Conservation (phyloP, 2,329 filamentous ascomycete genomes). For the Tetracladium maxilliforme region DNA sequence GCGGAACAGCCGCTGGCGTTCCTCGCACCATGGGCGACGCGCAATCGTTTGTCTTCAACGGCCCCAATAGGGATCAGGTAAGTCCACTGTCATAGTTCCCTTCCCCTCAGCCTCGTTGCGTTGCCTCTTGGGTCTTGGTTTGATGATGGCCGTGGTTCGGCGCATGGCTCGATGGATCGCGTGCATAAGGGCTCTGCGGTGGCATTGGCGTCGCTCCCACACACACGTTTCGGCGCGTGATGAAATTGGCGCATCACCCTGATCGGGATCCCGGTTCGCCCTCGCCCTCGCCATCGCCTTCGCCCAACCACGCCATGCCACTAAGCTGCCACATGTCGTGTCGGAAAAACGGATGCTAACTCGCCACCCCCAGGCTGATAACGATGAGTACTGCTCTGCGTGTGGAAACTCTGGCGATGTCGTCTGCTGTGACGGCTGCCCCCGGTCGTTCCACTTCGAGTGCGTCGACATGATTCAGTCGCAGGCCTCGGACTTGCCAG, state of each 20-base stretch:
- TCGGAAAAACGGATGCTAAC: too few relatives aligned
- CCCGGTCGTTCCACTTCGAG: conserved; percentile 76
- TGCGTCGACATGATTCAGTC: conserved; percentile 57
- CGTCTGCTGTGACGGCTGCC: conserved; percentile 87
- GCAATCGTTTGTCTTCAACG: too few relatives aligned
- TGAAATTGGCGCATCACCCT: too few relatives aligned
- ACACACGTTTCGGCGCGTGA: too few relatives aligned
- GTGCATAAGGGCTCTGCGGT: too few relatives aligned
- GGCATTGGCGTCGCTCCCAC: too few relatives aligned
- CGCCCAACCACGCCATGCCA: too few relatives aligned
- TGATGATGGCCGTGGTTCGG: not conserved
- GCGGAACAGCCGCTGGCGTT: conserved; percentile 51
- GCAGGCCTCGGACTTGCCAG: conserved; percentile 43
- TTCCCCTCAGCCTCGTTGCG: conserved; percentile 3
- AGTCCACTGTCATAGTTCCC: conserved; percentile 10
- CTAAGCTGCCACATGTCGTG: too few relatives aligned
- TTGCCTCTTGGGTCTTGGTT: conserved; percentile 1
- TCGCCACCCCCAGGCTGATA: conserved; percentile 52
- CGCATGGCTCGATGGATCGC: too few relatives aligned
- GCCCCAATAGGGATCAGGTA: conserved; percentile 45
- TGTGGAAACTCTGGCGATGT: conserved; percentile 76
- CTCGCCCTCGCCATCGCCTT: too few relatives aligned
- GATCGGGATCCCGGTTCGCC: too few relatives aligned
- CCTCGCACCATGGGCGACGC: conserved; percentile 49
- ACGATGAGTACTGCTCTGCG: conserved; percentile 80